These are phyloP conservation scores for Asclepias syriaca DNA, from an alignment of 257 asterid genomes.

Conservation along the genomic window DNA sequence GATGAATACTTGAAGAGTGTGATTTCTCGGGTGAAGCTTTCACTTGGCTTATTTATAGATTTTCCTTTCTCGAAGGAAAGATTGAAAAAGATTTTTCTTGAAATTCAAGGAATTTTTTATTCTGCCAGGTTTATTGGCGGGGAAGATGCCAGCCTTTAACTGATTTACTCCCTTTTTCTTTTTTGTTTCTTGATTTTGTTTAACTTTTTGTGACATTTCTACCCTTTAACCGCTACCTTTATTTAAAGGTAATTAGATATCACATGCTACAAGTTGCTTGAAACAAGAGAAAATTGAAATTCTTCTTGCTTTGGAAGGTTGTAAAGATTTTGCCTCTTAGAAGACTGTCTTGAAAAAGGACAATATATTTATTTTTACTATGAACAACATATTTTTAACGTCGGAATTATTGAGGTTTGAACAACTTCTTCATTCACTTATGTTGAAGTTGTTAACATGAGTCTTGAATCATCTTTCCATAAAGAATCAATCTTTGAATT, in stretches of 20 bases:
- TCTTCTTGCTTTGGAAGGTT: neutral
- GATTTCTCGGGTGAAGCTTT: constrained; percentile 9
- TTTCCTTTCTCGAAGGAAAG: neutral
- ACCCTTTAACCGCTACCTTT: neutral
- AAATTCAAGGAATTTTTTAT: constrained; percentile 54
- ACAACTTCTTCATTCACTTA: too few relatives aligned
- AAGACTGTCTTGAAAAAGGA: neutral
- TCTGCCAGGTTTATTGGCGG: constrained; percentile 31
- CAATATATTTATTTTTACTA: neutral
- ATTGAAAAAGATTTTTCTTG: constrained; percentile 39
- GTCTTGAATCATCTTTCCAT: too few relatives aligned
- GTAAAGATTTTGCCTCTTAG: too few relatives aligned
- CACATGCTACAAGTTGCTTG: neutral
- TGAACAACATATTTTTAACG: too few relatives aligned
- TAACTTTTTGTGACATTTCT: neutral
- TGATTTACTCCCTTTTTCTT: constrained; percentile 16
- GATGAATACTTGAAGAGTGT: constrained; percentile 21
- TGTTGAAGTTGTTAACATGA: too few relatives aligned
- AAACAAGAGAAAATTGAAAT: neutral
- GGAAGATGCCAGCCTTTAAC: constrained; percentile 27
- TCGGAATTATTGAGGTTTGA: too few relatives aligned
- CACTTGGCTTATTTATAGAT: constrained; percentile 1
- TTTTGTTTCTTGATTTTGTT: neutral
- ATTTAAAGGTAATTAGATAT: neutral
- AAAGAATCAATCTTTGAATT: too few relatives aligned